Evolutionary conservation across 2,329 filamentous ascomycete genomes (phyloP).

Genomic region (Scleromitrula shiraiana): DNA sequence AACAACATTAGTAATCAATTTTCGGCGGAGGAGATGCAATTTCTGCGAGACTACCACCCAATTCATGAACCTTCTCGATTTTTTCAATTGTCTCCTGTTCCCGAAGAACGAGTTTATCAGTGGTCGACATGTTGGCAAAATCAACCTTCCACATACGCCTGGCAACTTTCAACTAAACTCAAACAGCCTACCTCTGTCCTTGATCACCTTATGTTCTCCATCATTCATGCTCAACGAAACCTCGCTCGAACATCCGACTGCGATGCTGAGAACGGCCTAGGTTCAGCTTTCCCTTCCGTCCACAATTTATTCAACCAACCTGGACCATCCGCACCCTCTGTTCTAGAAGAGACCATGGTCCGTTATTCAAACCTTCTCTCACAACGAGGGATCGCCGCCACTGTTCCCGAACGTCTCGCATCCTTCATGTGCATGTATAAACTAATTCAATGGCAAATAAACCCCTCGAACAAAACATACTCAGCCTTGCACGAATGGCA

Average conservation of each 20-base stretch:
- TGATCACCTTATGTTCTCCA: conserved; percentile 25
- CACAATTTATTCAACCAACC: conserved; percentile 24
- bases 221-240: conserved; percentile 25
- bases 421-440: conserved; percentile 29
- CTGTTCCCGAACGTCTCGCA: conserved; percentile 25
- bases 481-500: conserved; percentile 20
- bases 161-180: conserved; percentile 28
- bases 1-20: neutral
- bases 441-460: conserved; percentile 26
- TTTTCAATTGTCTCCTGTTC: conserved; percentile 14
- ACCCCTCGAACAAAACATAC: conserved; percentile 13
- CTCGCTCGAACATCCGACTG: conserved; percentile 8
- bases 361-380: conserved; percentile 23
- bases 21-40: conserved; percentile 11
- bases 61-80: conserved; percentile 25
- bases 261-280: conserved; percentile 11
- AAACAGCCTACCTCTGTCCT: conserved; percentile 24
- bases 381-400: conserved; percentile 19
- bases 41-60: conserved; percentile 21
- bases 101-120: neutral
- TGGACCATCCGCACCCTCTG: conserved; percentile 14
- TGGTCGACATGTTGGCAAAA: conserved; percentile 21
- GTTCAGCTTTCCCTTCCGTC: conserved; percentile 23
- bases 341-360: conserved; percentile 23
- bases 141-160: conserved; percentile 26